These are phyloP conservation scores for Cardiosporidium cionae DNA, from an alignment of 169 alveolate species.

Conservation along the genomic window DNA sequence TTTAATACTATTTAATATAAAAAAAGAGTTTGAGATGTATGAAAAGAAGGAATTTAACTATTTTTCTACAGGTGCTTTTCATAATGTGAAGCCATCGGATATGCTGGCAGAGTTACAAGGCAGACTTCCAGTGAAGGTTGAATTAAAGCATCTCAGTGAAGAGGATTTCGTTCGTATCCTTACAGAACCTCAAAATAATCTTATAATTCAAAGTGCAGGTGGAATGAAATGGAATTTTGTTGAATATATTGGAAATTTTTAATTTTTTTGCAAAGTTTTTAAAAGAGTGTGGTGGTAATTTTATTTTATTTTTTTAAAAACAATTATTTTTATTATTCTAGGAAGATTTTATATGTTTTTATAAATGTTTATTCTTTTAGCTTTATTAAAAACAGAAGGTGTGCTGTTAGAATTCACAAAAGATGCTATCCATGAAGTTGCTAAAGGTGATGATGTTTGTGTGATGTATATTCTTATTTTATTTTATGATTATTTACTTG, in stretches of 20 bases:
- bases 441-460: conserved; percentile 30
- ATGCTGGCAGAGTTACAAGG: conserved; percentile 81
- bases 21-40: no score
- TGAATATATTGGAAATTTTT: not conserved
- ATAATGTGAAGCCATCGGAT: conserved; percentile 71
- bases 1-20: no score
- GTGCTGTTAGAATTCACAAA: conserved; percentile 47
- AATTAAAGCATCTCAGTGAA: conserved; percentile 55
- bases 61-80: conserved; percentile 66
- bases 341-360: not conserved
- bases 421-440: conserved; percentile 30
- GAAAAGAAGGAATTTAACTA: not conserved
- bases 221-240: not conserved
- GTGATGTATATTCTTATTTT: not conserved
- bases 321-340: not conserved
- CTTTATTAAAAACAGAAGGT: conserved; percentile 68
- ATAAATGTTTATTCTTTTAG: not conserved
- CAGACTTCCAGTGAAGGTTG: conserved; percentile 74
- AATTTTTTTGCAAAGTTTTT: not conserved
- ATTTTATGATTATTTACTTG: not conserved
- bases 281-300: not conserved
- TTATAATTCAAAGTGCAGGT: conserved; percentile 57
- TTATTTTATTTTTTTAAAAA: not conserved
- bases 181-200: conserved; percentile 60
- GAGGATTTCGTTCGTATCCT: conserved; percentile 62